Evolutionary conservation across 1,284 basidiomycete species (phyloP), one percentile per base, ranked within the genome.

Genomic region (Leccinum griseonigrum): DNA sequence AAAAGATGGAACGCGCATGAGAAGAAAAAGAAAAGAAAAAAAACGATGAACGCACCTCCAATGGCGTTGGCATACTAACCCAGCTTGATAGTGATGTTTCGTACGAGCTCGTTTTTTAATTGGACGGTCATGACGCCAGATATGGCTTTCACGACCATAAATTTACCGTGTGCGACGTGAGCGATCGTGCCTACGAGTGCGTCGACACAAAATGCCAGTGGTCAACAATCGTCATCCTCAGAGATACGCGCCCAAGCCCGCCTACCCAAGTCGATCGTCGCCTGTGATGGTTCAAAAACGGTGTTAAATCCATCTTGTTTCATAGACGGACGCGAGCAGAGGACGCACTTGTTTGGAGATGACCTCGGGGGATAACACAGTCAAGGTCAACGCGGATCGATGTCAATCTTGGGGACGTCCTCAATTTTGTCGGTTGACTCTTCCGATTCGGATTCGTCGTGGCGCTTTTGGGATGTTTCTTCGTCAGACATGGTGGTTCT

Each of bases 81-180:
- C 54, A 99, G 86, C 82, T 99, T 99, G 82, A 99, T 99, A 53
- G 97, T 99, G 72, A 99, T 99, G 79, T 99, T 99, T 68, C 97
- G 83, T 64, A 97, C 95, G 60, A 97, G 85, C 78, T 99, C 97
- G 78, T 98, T 98, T 84, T 99, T 99, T 81, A 99, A 99, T 71
- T 97, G 86, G 62, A 99, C 96, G 31, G 97, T 99, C 87, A 94
- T 92, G 13, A 98, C 97, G n/a, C 97, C 97, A n/a, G 97, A 98
- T 77, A 99, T 98, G 55, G 97, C 97, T 79, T 98, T 97, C 65
- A 98, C 97, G 57, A 98, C 97, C 8, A 96, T 98, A 57, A 95
- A 98, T 82, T 99, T 98, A 71, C 97, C 97, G 85, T 99, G 97
- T 32, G 94, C 94, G 84, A 97, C 95, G 85, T 97, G 95, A 58